phyloP scores from a whole-genome alignment of 139 green algal genomes.

The Micractinium conductrix region DNA sequence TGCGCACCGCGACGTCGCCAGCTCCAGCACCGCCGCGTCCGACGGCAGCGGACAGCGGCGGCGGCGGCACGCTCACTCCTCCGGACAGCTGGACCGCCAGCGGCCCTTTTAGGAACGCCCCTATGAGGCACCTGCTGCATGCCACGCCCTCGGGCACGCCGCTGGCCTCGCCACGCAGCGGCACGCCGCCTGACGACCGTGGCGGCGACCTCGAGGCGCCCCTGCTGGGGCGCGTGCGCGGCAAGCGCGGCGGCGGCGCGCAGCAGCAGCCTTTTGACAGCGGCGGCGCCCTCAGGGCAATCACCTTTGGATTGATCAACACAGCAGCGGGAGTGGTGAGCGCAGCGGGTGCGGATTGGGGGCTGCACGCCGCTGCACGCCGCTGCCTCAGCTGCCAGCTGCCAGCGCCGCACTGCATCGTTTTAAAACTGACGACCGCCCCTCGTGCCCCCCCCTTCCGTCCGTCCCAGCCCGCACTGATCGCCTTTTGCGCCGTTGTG shows the following conservation, averaged over 20 bases:
- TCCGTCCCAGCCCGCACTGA: constrained; percentile 1
- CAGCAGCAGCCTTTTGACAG: not conserved
- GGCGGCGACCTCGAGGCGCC: constrained; percentile 19
- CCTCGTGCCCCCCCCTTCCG: not conserved
- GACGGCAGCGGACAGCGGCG: too few relatives aligned
- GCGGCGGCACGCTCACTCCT: too few relatives aligned
- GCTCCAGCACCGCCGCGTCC: too few relatives aligned
- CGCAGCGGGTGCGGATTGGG: not conserved
- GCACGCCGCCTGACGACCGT: not conserved
- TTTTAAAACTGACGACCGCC: too few relatives aligned
- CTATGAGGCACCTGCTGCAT: constrained; percentile 18
- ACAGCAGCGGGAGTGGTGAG: constrained; percentile 12
- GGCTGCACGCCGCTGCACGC: too few relatives aligned
- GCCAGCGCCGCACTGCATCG: too few relatives aligned
- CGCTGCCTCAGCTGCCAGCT: too few relatives aligned
- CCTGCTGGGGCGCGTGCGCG: not conserved
- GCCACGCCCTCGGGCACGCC: constrained; percentile 6
- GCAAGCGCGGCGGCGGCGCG: too few relatives aligned
- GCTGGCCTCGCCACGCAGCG: constrained; percentile 14
- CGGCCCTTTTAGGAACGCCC: constrained; percentile 2
- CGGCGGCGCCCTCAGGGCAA: not conserved
- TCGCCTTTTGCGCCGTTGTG: constrained; percentile 26
- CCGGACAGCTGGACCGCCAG: constrained; percentile 11
- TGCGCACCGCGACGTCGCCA: too few relatives aligned
- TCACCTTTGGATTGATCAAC: constrained; percentile 24